Percentiles rank a stretch among this genome's conserved stretches.
Evolutionary conservation across 805 yeast genomes (phyloP).

Genomic region (Scheffersomyces lignosus): DNA sequence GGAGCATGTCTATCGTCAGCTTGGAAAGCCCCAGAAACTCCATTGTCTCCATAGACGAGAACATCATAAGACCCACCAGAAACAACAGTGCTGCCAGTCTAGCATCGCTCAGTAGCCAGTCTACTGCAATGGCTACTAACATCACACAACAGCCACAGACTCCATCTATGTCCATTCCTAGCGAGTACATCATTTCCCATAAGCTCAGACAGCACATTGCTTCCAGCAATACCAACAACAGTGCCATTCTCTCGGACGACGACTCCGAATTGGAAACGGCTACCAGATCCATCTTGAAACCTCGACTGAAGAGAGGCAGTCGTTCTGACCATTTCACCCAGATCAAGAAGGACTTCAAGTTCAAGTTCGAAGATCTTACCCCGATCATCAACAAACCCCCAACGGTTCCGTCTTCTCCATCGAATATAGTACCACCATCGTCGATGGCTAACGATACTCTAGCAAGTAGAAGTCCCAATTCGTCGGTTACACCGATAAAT

Average conservation of each 20-base stretch:
- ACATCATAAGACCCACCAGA: constrained; percentile 25
- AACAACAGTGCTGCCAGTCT: constrained; percentile 33
- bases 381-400: background rate
- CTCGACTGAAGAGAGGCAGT: constrained; percentile 9
- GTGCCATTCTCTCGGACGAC: constrained; percentile 35
- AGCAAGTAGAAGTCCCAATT: background rate
- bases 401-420: constrained; percentile 1
- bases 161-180: background rate
- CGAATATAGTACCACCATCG: background rate
- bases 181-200: background rate
- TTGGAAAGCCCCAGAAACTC: constrained; percentile 42
- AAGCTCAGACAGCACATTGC: constrained; percentile 2
- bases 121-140: background rate
- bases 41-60: constrained; percentile 40
- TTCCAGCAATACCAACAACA: constrained; percentile 9
- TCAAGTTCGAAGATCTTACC: constrained; percentile 11
- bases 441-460: background rate
- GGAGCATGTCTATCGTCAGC: constrained; percentile 39
- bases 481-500: background rate
- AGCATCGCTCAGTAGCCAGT: constrained; percentile 10
- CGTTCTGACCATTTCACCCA: constrained; percentile 1
- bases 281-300: constrained; percentile 15
- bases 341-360: constrained; percentile 24
- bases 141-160: background rate
- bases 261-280: constrained; percentile 32